Evolutionary conservation across 768 basidiomycete species (phyloP).

Genomic region (Pluteus cervinus): DNA sequence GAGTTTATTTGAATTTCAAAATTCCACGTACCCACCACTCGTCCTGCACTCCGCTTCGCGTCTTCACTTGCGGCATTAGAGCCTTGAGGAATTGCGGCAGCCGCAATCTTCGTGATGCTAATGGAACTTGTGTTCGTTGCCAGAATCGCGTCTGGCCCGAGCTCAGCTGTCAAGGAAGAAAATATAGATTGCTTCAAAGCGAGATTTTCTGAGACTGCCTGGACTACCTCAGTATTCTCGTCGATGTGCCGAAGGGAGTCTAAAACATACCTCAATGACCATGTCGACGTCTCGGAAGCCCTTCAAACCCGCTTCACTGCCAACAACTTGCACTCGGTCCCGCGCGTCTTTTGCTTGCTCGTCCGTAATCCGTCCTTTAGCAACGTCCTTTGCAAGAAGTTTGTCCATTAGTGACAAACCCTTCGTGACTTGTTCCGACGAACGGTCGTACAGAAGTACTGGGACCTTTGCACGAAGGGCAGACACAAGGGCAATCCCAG

Average conservation of each 20-base stretch:
- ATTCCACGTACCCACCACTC: slow-evolving; percentile 68
- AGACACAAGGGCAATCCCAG: slow-evolving; percentile 86
- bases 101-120: slow-evolving; percentile 90
- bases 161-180: slow-evolving; percentile 54
- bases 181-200: slow-evolving; percentile 78
- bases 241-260: no score
- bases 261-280: slow-evolving; percentile 71
- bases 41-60: slow-evolving; percentile 57
- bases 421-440: slow-evolving; percentile 63
- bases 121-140: slow-evolving; percentile 94
- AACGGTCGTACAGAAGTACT: slow-evolving; percentile 81
- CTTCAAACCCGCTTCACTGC: slow-evolving; percentile 39
- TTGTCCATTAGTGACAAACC: slow-evolving; percentile 73
- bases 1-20: neutral
- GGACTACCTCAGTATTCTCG: no score
- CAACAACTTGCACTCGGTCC: slow-evolving; percentile 56
- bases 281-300: slow-evolving; percentile 79
- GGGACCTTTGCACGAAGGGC: slow-evolving; percentile 82
- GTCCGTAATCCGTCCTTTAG: slow-evolving; percentile 68
- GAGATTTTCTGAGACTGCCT: slow-evolving; percentile 88
- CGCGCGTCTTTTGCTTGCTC: slow-evolving; percentile 71
- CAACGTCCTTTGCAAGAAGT: slow-evolving; percentile 83
- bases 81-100: slow-evolving; percentile 60
- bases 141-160: slow-evolving; percentile 72
- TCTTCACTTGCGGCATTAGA: slow-evolving; percentile 51